These are phyloP conservation scores for Nosema muscidifuracis DNA, from an alignment of 371 early-diverging fungal genomes.

Conservation along the genomic window DNA sequence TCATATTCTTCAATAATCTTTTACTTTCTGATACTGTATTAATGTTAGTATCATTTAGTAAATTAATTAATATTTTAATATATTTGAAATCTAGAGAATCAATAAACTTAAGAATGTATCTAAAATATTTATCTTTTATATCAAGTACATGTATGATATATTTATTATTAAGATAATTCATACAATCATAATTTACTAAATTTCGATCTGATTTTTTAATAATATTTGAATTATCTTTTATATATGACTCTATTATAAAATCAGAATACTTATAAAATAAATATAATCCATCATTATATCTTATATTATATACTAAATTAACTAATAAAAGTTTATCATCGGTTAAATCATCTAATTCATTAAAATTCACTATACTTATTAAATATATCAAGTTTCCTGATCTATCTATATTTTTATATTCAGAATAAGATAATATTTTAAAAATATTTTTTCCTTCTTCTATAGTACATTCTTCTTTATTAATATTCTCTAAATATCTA, in stretches of 20 bases:
- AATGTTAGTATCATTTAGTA: conserved; percentile 21
- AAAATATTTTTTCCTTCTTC: conserved; percentile 29
- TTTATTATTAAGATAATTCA: not conserved
- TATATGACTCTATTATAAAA: not conserved
- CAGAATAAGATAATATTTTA: conserved; percentile 11
- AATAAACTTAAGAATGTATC: conserved; percentile 6
- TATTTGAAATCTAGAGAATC: not conserved
- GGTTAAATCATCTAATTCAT: not conserved
- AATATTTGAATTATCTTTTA: not conserved
- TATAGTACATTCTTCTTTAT: conserved; percentile 12
- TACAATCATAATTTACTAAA: not conserved
- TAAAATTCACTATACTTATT: not conserved
- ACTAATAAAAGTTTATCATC: not conserved
- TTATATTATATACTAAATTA: not conserved
- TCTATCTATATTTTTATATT: too few species aligned
- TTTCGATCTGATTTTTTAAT: not conserved
- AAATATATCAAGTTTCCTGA: not conserved
- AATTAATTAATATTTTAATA: conserved; percentile 9
- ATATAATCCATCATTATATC: not conserved
- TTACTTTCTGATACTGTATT: not conserved
- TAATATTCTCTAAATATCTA: conserved; percentile 16
- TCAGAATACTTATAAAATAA: conserved; percentile 1
- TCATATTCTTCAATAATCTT: conserved; percentile 16
- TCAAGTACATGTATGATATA: not conserved
- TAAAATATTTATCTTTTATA: not conserved